phyloP scores from a whole-genome alignment of 2,329 filamentous ascomycete genomes.

The Beauveria pseudobassiana region DNA sequence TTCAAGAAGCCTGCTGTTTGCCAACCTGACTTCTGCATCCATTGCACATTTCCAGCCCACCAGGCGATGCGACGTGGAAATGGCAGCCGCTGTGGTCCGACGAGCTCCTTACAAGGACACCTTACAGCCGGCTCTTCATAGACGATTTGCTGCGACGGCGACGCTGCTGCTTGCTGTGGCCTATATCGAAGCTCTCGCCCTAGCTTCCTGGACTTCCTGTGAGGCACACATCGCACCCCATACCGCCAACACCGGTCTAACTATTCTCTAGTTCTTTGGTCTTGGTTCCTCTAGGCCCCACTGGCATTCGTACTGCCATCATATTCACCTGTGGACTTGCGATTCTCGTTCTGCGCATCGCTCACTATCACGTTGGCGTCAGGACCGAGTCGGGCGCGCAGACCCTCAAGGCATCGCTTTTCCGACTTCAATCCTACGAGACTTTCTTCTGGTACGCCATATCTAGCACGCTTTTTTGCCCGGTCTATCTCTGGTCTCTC shows the following conservation, averaged over 20 bases:
- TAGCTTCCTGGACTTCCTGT: constrained; percentile 66
- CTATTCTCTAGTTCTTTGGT: constrained; percentile 63
- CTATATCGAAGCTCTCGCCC: constrained; percentile 62
- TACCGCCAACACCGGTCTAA: constrained; percentile 10
- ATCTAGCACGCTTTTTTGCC: constrained; percentile 72
- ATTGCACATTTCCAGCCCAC: constrained; percentile 19
- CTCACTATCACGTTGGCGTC: constrained; percentile 68
- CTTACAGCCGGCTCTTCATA: constrained; percentile 79
- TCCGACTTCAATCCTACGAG: constrained; percentile 55
- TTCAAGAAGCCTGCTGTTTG: neutral
- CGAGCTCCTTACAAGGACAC: constrained; percentile 74
- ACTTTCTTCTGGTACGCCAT: constrained; percentile 69
- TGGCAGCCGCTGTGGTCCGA: constrained; percentile 48
- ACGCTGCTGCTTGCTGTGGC: constrained; percentile 61
- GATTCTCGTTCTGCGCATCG: constrained; percentile 79
- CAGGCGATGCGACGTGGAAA: constrained; percentile 39
- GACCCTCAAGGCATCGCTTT: constrained; percentile 51
- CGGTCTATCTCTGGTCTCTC: constrained; percentile 71
- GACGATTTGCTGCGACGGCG: constrained; percentile 75
- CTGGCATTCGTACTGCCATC: constrained; percentile 65
- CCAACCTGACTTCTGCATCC: constrained; percentile 6
- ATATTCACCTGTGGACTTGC: constrained; percentile 70
- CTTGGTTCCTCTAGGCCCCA: constrained; percentile 72
- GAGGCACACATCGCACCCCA: constrained; percentile 24
- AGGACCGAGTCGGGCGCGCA: constrained; percentile 61